Percentiles rank a stretch among this genome's conserved stretches.
Conservation (phyloP, 1,284 basidiomycete genomes). For the Earliella scabrosa region DNA sequence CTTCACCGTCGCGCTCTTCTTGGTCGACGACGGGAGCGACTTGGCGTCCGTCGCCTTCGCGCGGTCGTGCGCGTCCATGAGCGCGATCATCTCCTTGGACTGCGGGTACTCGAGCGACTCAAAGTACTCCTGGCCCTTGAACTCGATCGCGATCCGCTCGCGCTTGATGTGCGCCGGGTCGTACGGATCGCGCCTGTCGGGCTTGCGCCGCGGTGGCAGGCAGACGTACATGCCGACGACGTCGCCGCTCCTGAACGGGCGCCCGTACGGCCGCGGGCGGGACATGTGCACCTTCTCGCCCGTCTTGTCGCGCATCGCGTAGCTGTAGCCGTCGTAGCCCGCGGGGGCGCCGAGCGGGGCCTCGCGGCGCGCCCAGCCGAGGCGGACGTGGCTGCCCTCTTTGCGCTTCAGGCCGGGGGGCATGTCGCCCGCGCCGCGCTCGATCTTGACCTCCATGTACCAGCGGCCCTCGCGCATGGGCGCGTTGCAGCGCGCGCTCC, state of each 20-base stretch:
- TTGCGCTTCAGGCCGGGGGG: slow-evolving; percentile 47
- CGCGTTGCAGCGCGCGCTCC: slow-evolving; percentile 89
- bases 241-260: slow-evolving; percentile 81
- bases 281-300: slow-evolving; percentile 92
- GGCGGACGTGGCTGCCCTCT: slow-evolving; percentile 83
- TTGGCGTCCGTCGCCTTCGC: slow-evolving; percentile 59
- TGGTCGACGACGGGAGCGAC: slow-evolving; percentile 61
- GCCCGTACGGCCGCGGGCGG: slow-evolving; percentile 79
- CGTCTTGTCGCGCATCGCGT: slow-evolving; percentile 88
- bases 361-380: slow-evolving; percentile 94
- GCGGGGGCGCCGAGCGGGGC: slow-evolving; percentile 92
- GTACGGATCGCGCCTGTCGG: slow-evolving; percentile 59
- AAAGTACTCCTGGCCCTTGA: slow-evolving; percentile 96
- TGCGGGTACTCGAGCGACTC: slow-evolving; percentile 91
- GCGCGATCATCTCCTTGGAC: slow-evolving; percentile 92
- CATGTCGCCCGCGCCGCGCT: slow-evolving; percentile 76
- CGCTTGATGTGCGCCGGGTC: slow-evolving; percentile 83
- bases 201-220: slow-evolving; percentile 70
- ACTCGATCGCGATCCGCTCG: slow-evolving; percentile 90
- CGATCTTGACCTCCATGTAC: slow-evolving; percentile 91
- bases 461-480: slow-evolving; percentile 90
- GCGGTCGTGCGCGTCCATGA: slow-evolving; percentile 61
- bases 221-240: slow-evolving; percentile 94
- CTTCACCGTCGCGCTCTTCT: slow-evolving; percentile 71
- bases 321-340: slow-evolving; percentile 93